Base-by-base conservation (phyloP, 2,329 filamentous ascomycete genomes). In the Clathrospora elynae region DNA sequence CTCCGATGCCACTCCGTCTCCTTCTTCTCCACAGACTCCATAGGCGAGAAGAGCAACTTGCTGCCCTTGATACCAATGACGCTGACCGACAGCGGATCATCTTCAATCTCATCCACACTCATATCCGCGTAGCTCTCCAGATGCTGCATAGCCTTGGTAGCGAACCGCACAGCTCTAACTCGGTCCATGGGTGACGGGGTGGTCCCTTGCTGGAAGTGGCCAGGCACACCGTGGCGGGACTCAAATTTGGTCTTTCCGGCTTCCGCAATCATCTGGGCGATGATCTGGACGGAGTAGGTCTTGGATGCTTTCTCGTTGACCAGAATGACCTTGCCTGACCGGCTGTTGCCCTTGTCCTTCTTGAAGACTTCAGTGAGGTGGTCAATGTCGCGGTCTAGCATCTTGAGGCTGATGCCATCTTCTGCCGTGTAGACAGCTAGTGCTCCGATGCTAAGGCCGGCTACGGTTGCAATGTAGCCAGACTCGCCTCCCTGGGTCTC, bases 401-500 rank as follows among this genome's bases (percentile, higher is more conserved):
- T 97, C 62, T 92, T 88, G 42, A 99, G 84, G 67, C 86, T 87
- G 72, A 99, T 89, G 5, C 93, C 93, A 72, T 99, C 90, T 72
- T 99, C 93, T 1, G 93, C 93, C 4, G 92, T 97, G 73, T 99
- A 99, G 9, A 97, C 91, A 1, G 92, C 91, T 10, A 88, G 80
- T 6, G 93, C 93, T 41, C 93, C 93, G 11, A 97, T 90, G n/a
- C 86, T 84, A 10, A 99, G 82, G 35, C 92, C 93, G 10, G 88
- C 90, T 42, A 96, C 81, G 0, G 90, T 95, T 18, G 92, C 92
- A 46, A 97, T 83, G 71, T 97, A 99, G 13, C 93, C 93, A 4
- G 89, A 96, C 43, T 88, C 85, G 23, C 93, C 93, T 61, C 93
- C 93, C 74, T 99, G 93, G 0, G 93, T 97, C 75, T 99, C 93